Conservation (phyloP, 176 grass and related monocot genomes). For the Ensete ventricosum region DNA sequence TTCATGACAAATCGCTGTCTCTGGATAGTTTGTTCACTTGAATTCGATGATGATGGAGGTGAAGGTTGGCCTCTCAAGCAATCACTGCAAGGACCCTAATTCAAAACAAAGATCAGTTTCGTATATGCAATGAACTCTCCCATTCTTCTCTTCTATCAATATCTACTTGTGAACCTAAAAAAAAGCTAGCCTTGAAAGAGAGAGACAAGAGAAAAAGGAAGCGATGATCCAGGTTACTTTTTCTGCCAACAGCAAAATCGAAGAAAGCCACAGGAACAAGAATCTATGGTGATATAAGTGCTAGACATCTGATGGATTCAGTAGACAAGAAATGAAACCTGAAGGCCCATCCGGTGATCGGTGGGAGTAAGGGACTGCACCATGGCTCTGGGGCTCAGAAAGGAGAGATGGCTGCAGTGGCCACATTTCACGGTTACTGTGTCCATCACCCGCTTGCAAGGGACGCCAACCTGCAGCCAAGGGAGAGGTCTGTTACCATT, state of each 20-base stretch:
- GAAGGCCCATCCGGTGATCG: not conserved
- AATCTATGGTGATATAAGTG: no score
- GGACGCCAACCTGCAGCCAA: constrained; percentile 71
- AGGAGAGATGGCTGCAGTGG: constrained; percentile 79
- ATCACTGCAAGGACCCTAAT: constrained; percentile 2
- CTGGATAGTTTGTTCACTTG: not conserved
- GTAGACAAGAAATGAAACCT: not conserved
- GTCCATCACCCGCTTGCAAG: constrained; percentile 81
- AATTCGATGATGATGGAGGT: not conserved
- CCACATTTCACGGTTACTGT: constrained; percentile 80
- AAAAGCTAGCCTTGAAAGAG: not conserved
- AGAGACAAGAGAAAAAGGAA: no score
- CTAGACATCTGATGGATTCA: constrained; percentile 15
- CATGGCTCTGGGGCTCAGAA: constrained; percentile 49
- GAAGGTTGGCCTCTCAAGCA: constrained; percentile 1
- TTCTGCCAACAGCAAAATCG: not conserved
- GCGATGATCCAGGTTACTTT: not conserved
- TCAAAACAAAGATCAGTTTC: not conserved
- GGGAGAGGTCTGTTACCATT: constrained; percentile 33
- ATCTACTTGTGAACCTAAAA: not conserved
- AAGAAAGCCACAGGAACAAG: no score
- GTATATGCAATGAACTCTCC: not conserved
- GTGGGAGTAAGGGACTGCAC: constrained; percentile 29
- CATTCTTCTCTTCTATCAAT: not conserved
- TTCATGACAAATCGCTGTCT: constrained; percentile 6